Evolutionary conservation across 164 flowering plant genomes (phyloP).

Genomic region (Akebia trifoliata): DNA sequence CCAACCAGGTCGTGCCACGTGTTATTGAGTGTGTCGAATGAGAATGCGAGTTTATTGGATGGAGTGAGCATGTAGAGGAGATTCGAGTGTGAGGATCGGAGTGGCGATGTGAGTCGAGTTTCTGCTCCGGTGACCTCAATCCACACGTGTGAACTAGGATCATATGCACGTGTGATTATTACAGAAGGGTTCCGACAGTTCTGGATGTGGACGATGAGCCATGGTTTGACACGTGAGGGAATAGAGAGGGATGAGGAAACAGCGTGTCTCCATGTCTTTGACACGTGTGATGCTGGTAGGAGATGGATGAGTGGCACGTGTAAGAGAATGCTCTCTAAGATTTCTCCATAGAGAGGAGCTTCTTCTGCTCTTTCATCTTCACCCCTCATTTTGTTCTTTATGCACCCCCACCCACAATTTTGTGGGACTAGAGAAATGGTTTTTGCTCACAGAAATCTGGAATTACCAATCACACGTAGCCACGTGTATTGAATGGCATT

Average conservation of each 20-base stretch:
- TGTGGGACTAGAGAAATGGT: too few relatives aligned
- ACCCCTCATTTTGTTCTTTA: conserved; percentile 1
- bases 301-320: conserved; percentile 56
- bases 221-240: conserved; percentile 43
- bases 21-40: conserved; percentile 44
- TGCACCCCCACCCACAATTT: too few relatives aligned
- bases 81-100: conserved; percentile 46
- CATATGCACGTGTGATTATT: conserved; percentile 43
- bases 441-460: too few relatives aligned
- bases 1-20: conserved; percentile 42
- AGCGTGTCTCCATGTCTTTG: conserved; percentile 51
- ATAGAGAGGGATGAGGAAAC: conserved; percentile 39
- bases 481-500: too few relatives aligned
- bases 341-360: conserved; percentile 47
- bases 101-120: conserved; percentile 8
- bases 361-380: conserved; percentile 8
- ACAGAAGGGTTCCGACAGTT: conserved; percentile 21
- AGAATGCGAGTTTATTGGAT: conserved; percentile 42
- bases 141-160: conserved; percentile 60
- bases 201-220: conserved; percentile 63
- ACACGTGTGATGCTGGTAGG: conserved; percentile 46
- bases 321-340: conserved; percentile 47
- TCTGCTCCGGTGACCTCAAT: conserved; percentile 21
- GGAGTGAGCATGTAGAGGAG: conserved; percentile 53
- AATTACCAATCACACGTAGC: too few relatives aligned